Evolutionary conservation across 2,329 filamentous ascomycete species (phyloP), one percentile per base, ranked within the genome.

Genomic region (Plenodomus tracheiphilus): DNA sequence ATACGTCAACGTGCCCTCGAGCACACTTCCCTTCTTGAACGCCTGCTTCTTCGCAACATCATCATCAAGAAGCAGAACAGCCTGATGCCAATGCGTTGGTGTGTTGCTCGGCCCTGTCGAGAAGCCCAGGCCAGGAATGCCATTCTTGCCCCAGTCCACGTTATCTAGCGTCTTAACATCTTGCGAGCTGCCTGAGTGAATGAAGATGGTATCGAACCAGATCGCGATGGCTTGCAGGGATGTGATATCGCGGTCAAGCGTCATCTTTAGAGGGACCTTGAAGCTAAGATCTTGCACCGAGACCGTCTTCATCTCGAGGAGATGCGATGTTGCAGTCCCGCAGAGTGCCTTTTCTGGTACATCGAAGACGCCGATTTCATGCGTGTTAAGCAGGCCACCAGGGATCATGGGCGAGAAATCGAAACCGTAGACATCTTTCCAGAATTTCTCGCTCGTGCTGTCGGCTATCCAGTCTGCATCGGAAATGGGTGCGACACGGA

Each of bases 201-300:
- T 83, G 74, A 97, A 97, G 78, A 94, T 94, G 19, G 88, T 93
- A 70, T 97, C 93, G 69, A 97, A 97, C 90, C 92, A 97, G 59
- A 96, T 82, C 13, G 91, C 80, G 71, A 91, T 96, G 4, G 90
- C 93, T 66, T 97, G 91, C n/a, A 97, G 76, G 1, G 79, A 76
- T 51, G 88, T 84, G 46, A 87, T 77, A 52, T 87, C 82, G 38
- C 80, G 75, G 1, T 77, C 80, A 5, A 94, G 66, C 15, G 77
- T 81, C 9, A 85, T 81, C 46, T 80, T 69, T 77, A 91, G 95
- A 3, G 81, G 74, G 8, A 85, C 82, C 39, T 82, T 83, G 75
- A 97, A 97, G 15, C 83, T 81, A 16, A 97, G 79, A 60, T 97
- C 90, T 32, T 85, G 79, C 1, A 84, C 78, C 18, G 80, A 86